Conservation (phyloP, 2,329 filamentous ascomycete species). For the Aphanocladium album region DNA sequence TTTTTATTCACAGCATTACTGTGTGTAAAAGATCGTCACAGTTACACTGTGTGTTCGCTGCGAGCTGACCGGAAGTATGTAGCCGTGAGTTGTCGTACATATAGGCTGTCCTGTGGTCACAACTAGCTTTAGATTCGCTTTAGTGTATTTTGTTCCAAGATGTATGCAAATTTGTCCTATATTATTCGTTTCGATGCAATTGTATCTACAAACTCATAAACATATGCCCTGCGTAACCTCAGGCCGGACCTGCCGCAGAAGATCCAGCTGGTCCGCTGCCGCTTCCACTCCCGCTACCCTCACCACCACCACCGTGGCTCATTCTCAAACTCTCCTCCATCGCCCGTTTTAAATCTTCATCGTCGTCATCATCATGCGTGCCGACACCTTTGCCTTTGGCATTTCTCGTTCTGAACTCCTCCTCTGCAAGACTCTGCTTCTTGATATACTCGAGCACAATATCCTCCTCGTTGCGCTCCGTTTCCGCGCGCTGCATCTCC, state of each 20-base stretch:
- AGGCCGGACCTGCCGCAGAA: not conserved
- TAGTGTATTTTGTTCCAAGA: no score
- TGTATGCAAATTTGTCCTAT: not conserved
- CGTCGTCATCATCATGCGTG: constrained; percentile 33
- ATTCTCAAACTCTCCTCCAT: constrained; percentile 43
- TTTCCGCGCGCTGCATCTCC: constrained; percentile 36
- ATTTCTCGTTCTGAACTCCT: constrained; percentile 40
- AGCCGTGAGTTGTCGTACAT: no score
- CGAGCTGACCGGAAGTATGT: no score
- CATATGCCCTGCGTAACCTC: not conserved
- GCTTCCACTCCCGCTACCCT: constrained; percentile 12
- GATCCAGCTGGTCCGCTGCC: constrained; percentile 18
- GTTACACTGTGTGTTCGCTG: no score
- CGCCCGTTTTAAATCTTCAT: constrained; percentile 47
- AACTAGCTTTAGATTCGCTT: no score
- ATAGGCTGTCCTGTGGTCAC: no score
- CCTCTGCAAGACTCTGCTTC: constrained; percentile 69
- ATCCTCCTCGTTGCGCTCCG: constrained; percentile 59
- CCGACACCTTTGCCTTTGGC: constrained; percentile 31
- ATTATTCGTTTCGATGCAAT: not conserved
- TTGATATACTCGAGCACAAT: constrained; percentile 72
- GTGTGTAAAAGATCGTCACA: no score
- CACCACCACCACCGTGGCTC: constrained; percentile 25
- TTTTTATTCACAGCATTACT: no score
- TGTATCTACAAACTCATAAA: not conserved